Evolutionary conservation across 306 rosid genomes (phyloP).

Genomic region (Crotalaria pallida): DNA sequence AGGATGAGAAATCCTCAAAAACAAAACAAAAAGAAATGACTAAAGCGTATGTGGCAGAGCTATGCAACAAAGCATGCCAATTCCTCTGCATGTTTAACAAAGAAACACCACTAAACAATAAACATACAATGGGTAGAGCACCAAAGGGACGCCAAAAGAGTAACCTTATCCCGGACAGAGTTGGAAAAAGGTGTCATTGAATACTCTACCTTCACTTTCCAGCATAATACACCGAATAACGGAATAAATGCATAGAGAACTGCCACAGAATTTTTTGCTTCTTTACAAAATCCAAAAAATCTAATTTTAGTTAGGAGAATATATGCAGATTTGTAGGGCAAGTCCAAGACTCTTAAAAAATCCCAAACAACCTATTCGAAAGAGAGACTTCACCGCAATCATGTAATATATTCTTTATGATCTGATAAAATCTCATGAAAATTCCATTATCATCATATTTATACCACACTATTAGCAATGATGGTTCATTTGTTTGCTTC

Average conservation of each 20-base stretch:
- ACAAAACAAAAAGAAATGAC: background rate
- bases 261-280: background rate
- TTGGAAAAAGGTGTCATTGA: background rate
- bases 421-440: background rate
- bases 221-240: background rate
- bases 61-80: background rate
- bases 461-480: background rate
- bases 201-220: background rate
- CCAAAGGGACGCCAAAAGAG: background rate
- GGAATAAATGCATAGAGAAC: background rate
- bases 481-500: conserved; percentile 7
- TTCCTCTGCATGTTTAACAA: background rate
- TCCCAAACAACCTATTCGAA: background rate
- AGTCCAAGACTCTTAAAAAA: background rate
- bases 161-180: background rate
- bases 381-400: background rate
- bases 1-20: background rate
- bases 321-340: background rate
- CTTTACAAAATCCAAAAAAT: background rate
- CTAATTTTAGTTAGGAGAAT: background rate
- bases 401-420: background rate
- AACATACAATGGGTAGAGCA: background rate
- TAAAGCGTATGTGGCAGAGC: background rate
- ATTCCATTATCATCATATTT: background rate
- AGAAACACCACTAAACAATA: background rate